Conservation (phyloP, 2,329 filamentous ascomycete species). For the Cordyceps fumosorosea region DNA sequence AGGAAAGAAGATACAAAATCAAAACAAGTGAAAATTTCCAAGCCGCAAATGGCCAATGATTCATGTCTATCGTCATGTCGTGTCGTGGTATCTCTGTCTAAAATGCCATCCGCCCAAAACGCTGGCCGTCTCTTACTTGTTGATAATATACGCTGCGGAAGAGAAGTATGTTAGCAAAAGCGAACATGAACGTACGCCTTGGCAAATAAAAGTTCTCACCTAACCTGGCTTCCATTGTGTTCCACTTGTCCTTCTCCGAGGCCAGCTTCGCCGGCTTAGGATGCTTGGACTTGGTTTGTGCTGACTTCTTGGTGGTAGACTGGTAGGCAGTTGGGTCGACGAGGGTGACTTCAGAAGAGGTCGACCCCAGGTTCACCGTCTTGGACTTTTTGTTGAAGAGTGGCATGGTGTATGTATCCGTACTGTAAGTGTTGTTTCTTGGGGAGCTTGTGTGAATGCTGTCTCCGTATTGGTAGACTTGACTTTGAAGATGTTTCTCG, state of each 20-base stretch:
- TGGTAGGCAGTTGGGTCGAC: neutral
- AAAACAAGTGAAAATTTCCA: neutral
- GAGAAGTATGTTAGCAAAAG: neutral
- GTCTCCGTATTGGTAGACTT: neutral
- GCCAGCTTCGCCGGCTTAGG: conserved; percentile 3
- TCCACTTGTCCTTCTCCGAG: conserved; percentile 5
- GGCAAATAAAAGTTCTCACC: neutral
- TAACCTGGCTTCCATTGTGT: conserved; percentile 7
- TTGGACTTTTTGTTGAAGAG: conserved; percentile 10
- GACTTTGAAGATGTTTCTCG: neutral
- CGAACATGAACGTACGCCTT: too few relatives aligned
- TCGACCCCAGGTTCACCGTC: neutral
- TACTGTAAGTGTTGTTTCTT: neutral
- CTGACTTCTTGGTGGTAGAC: neutral
- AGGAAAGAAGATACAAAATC: neutral
- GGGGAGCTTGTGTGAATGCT: neutral
- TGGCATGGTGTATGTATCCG: neutral
- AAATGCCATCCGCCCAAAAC: neutral
- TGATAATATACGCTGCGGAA: neutral
- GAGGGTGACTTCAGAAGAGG: conserved; percentile 7
- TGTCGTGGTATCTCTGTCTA: conserved; percentile 5
- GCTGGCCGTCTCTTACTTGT: conserved; percentile 7
- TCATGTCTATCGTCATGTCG: neutral
- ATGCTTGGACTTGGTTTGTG: neutral
- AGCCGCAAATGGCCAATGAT: neutral